phyloP scores from a whole-genome alignment of 1,284 basidiomycete genomes.

The Boletus sp. region DNA sequence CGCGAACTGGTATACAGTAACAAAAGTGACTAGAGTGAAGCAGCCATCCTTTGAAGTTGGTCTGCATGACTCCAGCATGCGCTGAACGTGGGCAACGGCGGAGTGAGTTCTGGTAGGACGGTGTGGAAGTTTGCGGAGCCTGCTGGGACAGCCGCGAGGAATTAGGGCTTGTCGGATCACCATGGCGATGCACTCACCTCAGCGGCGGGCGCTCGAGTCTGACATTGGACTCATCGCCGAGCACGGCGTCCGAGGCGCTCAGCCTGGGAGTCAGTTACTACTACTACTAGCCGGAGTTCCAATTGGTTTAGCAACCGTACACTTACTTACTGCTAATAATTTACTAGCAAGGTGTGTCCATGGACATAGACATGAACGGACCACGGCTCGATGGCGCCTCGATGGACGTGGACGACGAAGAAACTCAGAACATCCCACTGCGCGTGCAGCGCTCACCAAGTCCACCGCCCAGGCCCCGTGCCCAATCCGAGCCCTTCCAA shows the following conservation, averaged over 20 bases:
- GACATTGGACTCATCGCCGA: slow-evolving; percentile 8
- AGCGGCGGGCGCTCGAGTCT: too few species aligned
- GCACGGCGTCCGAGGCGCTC: slow-evolving; percentile 2
- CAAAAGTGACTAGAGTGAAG: slow-evolving; percentile 46
- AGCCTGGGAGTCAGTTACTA: slow-evolving; percentile 8
- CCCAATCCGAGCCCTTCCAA: slow-evolving; percentile 32
- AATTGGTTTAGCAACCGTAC: slow-evolving; percentile 11
- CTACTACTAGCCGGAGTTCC: slow-evolving; percentile 22
- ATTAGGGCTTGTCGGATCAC: slow-evolving; percentile 9
- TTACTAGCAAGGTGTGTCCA: not conserved
- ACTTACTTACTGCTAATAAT: not conserved
- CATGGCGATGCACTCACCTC: slow-evolving; percentile 17
- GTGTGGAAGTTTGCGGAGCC: not conserved
- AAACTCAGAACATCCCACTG: slow-evolving; percentile 2
- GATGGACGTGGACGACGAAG: slow-evolving; percentile 32
- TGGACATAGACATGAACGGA: slow-evolving; percentile 14
- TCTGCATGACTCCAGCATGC: slow-evolving; percentile 18
- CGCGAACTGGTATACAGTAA: slow-evolving; percentile 60
- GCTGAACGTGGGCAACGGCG: slow-evolving; percentile 3
- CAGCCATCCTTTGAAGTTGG: slow-evolving; percentile 24
- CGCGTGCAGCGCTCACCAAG: slow-evolving; percentile 18
- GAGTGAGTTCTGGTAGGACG: not conserved
- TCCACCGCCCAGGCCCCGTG: slow-evolving; percentile 19
- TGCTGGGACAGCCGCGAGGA: slow-evolving; percentile 9
- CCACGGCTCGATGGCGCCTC: slow-evolving; percentile 15